Conservation (phyloP, 306 rosid genomes). For the Medicago lupulina region DNA sequence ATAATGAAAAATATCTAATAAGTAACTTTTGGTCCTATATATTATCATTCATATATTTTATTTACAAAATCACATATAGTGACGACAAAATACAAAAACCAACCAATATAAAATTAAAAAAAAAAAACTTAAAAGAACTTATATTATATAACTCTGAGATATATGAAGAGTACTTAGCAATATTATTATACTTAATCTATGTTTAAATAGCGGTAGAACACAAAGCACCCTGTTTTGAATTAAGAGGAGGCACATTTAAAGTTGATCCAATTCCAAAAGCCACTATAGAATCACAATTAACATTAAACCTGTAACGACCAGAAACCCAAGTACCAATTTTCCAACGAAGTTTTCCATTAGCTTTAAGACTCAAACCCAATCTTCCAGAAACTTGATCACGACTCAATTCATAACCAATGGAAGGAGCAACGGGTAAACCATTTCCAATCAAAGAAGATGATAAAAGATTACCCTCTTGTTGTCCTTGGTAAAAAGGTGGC, state of each 20-base stretch:
- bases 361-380: constrained; percentile 63
- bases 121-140: neutral
- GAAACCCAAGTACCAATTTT: constrained; percentile 95
- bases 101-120: constrained; percentile 32
- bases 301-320: constrained; percentile 70
- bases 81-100: constrained; percentile 50
- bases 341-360: constrained; percentile 80
- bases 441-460: constrained; percentile 70
- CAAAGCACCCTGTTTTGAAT: constrained; percentile 60
- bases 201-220: constrained; percentile 75
- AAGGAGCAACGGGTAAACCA: constrained; percentile 72
- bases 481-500: constrained; percentile 84
- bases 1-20: constrained; percentile 32
- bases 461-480: constrained; percentile 65
- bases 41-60: constrained; percentile 46
- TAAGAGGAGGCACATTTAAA: constrained; percentile 56
- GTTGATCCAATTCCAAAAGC: constrained; percentile 59
- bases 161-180: neutral
- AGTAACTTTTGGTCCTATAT: constrained; percentile 34
- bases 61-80: constrained; percentile 45
- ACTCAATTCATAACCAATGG: constrained; percentile 73
- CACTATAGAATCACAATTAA: constrained; percentile 73
- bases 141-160: neutral
- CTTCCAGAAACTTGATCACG: constrained; percentile 77
- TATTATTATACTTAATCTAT: neutral